Evolutionary conservation across 2,329 filamentous ascomycete species (phyloP), one percentile per base, ranked within the genome.

Genomic region (Davidsoniella australis): DNA sequence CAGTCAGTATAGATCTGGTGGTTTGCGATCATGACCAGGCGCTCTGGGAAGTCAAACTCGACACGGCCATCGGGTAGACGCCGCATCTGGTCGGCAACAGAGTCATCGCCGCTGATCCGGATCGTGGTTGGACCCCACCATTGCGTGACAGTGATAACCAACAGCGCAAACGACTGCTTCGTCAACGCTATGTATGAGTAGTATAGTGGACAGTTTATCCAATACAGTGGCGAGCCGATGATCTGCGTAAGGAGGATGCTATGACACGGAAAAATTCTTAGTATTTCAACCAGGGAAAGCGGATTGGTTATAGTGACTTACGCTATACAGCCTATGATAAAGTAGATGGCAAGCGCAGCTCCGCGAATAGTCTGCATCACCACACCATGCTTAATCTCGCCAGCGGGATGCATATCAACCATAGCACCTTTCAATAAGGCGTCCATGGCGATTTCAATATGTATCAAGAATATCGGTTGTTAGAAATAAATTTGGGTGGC

Each of bases 1-100:
- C 85, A 94, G 64, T 94, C 85, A 7, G 85, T 89, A 61, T 94
- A 93, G 47, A 93, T 79, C 74, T 91, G 85, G 60, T 94, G 86
- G 60, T 94, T 94, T 23, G 86, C 85, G 62, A 93, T 84, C 65
- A 94, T 68, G 23, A 94, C 73, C 59, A 93, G 68, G 45, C 86
- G 75, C 59, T 91, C 80, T 0, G 86, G 85, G 55, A 94, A 94
- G 55, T 76, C 70, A 61, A 85, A 87, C 58, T 86, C 71, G 36
- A 93, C 72, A 48, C 78, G 75, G 12, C 86, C 86, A 59, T 87
- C 82, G 2, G 70, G 63, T 5, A 77, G 81, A 55, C 80, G 71
- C 54, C 69, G 71, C 48, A 94, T 75, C 64, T 94, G 82, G 14
- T 78, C 82, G 6, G 78, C 73, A 55, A 94, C 83, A 24, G 81